Percentiles rank a stretch among this genome's conserved stretches.
These are phyloP conservation scores for Chaetomium globosum DNA, from an alignment of 2,329 filamentous ascomycete species.

Conservation along the genomic window DNA sequence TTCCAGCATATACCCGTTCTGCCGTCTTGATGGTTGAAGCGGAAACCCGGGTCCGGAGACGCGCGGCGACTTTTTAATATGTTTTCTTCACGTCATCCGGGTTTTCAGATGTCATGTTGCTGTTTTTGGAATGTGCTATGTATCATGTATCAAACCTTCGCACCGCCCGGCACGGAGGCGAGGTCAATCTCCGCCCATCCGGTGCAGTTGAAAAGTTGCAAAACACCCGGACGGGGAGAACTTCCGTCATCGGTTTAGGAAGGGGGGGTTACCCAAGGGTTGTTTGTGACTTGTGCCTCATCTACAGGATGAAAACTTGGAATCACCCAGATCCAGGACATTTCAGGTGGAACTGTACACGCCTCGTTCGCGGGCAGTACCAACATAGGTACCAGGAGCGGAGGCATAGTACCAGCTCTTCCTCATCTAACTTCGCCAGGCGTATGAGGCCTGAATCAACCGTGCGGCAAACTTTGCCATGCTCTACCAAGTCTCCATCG, in stretches of 20 bases:
- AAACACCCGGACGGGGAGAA: background rate
- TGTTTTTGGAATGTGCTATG: background rate
- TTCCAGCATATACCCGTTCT: slow-evolving; percentile 10
- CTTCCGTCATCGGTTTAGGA: background rate
- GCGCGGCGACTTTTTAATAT: background rate
- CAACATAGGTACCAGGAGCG: too few relatives aligned
- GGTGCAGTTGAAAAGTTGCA: background rate
- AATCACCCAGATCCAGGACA: background rate
- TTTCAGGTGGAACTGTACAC: too few relatives aligned
- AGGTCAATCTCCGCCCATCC: background rate
- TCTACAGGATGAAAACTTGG: background rate
- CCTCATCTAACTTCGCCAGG: too few relatives aligned
- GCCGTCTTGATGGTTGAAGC: background rate
- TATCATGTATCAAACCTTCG: background rate
- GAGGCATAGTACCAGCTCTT: too few relatives aligned
- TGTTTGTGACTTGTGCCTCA: background rate
- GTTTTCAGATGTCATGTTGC: background rate
- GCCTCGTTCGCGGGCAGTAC: too few relatives aligned
- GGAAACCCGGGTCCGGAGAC: slow-evolving; percentile 3
- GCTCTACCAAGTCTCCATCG: too few relatives aligned
- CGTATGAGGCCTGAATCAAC: too few relatives aligned
- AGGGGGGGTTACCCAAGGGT: background rate
- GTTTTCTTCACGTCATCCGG: background rate
- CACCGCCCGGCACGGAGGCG: background rate
- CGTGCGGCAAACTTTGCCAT: too few relatives aligned